Evolutionary conservation across 129 eudicot species (phyloP).

Genomic region (Smallanthus sonchifolius): DNA sequence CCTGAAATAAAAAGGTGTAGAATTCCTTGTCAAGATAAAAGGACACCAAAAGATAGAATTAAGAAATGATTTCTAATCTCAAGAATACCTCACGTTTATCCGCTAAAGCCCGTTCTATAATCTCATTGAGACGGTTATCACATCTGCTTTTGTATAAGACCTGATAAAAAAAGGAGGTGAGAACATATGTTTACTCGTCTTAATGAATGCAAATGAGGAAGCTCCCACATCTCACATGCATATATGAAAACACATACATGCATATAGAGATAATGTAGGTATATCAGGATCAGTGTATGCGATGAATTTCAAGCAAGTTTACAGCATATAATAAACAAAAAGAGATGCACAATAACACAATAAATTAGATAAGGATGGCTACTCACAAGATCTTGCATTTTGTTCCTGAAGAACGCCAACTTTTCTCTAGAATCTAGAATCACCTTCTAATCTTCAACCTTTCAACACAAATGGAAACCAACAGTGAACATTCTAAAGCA

Average conservation of each 20-base stretch:
- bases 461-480: conserved; percentile 19
- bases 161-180: conserved; percentile 30
- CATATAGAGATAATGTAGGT: neutral
- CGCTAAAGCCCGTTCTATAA: conserved; percentile 85
- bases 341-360: neutral
- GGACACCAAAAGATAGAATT: conserved; percentile 9
- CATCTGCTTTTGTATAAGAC: conserved; percentile 95
- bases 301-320: neutral
- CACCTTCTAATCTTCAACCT: conserved; percentile 60
- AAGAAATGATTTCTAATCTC: neutral
- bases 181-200: too few species aligned
- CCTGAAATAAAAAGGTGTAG: conserved; percentile 40
- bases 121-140: conserved; percentile 96
- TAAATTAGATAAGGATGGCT: neutral
- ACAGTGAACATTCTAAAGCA: conserved; percentile 9
- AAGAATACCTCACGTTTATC: conserved; percentile 84
- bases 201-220: neutral
- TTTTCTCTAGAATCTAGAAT: conserved; percentile 88
- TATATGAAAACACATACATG: neutral
- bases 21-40: neutral
- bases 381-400: conserved; percentile 99
- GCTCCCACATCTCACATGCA: neutral
- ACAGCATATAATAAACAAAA: neutral
- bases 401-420: conserved; percentile 66
- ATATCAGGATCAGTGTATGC: neutral